phyloP scores from a whole-genome alignment of 2,329 filamentous ascomycete genomes.

The Diaporthe humulicola region DNA sequence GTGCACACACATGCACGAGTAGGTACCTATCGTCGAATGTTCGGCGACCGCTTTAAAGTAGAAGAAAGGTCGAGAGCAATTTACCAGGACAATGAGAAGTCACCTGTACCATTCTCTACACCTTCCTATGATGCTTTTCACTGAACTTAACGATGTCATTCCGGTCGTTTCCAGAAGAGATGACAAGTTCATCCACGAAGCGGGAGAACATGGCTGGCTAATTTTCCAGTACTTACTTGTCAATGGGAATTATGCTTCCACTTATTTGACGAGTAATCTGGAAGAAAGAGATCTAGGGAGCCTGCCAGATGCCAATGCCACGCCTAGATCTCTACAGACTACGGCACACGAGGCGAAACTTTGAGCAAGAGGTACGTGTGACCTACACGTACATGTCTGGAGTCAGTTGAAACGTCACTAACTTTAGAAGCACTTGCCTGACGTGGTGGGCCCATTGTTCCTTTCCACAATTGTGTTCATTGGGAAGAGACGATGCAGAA shows the following conservation, averaged over 20 bases:
- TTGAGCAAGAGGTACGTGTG: neutral
- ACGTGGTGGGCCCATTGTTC: neutral
- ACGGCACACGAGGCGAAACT: neutral
- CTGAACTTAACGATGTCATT: neutral
- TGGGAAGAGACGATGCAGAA: neutral
- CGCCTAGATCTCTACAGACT: neutral
- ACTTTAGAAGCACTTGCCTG: no score
- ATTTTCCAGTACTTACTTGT: neutral
- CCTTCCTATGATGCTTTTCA: neutral
- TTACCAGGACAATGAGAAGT: no score
- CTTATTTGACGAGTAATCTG: no score
- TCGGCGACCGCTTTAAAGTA: neutral
- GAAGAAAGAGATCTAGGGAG: neutral
- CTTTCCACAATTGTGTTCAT: neutral
- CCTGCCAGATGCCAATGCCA: neutral
- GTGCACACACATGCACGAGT: neutral
- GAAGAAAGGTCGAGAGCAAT: accelerated
- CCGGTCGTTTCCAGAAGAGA: neutral
- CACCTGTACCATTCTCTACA: no score
- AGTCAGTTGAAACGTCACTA: neutral
- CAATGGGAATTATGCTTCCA: neutral
- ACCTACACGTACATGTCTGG: neutral
- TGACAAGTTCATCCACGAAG: neutral
- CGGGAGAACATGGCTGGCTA: neutral
- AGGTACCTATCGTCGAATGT: no score